Evolutionary conservation across 805 yeast species (phyloP).

Genomic region (Vanderwaltozyma verrucispora): DNA sequence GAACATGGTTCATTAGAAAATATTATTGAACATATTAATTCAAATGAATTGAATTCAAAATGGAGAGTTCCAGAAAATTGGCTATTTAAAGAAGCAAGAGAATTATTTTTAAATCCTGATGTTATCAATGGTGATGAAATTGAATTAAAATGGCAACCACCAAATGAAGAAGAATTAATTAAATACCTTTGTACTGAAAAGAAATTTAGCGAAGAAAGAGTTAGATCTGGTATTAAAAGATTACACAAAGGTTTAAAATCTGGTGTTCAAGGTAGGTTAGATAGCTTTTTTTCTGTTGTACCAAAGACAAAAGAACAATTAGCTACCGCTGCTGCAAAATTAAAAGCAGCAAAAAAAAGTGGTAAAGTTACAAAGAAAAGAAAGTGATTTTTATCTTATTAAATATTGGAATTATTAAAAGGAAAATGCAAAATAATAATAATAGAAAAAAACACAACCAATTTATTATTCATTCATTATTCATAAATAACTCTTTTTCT

Average conservation of each 20-base stretch:
- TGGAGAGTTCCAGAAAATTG: constrained; percentile 87
- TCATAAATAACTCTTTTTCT: too few relatives aligned
- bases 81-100: constrained; percentile 86
- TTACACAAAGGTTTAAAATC: constrained; percentile 73
- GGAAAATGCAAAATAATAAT: too few relatives aligned
- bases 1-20: constrained; percentile 78
- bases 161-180: constrained; percentile 74
- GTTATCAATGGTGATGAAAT: constrained; percentile 52
- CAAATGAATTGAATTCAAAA: constrained; percentile 40
- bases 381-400: constrained; percentile 3
- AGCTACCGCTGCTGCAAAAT: constrained; percentile 26
- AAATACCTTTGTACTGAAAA: constrained; percentile 77
- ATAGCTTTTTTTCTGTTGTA: constrained; percentile 75
- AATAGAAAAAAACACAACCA: too few relatives aligned
- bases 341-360: constrained; percentile 22
- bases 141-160: constrained; percentile 77
- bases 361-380: constrained; percentile 20
- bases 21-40: constrained; percentile 52
- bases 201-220: constrained; percentile 89
- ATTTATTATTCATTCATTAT: too few relatives aligned
- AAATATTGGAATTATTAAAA: too few relatives aligned
- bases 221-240: constrained; percentile 76
- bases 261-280: constrained; percentile 85
- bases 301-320: constrained; percentile 41
- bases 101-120: constrained; percentile 75